Percentiles rank a stretch among this genome's conserved stretches.
Evolutionary conservation across 495 filamentous ascomycete species (phyloP).

Genomic region (Aspergillus coremiiformis): DNA sequence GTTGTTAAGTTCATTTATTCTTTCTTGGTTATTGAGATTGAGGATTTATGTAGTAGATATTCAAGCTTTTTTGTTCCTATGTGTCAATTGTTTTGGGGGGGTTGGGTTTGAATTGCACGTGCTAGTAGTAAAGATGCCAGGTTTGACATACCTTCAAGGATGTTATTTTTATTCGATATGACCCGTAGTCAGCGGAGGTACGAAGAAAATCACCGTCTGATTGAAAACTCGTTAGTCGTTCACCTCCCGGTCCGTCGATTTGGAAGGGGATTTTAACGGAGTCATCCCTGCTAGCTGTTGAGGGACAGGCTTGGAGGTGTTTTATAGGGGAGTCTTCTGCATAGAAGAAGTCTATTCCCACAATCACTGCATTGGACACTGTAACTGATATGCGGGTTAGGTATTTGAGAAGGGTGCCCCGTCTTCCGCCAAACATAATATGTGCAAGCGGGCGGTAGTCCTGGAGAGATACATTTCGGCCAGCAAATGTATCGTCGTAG

Average conservation of each 20-base stretch:
- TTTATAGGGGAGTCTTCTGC: not conserved
- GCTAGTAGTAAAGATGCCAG: not conserved
- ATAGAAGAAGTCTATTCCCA: conserved; percentile 10
- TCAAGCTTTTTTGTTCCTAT: not conserved
- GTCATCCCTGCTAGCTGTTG: not conserved
- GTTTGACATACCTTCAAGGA: not conserved
- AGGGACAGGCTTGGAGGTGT: conserved; percentile 3
- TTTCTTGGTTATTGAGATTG: not conserved
- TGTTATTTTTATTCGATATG: not conserved
- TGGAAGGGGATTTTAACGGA: conserved; percentile 16
- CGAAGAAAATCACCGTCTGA: not conserved
- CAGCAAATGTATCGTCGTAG: not conserved
- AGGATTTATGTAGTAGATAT: not conserved
- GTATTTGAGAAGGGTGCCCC: conserved; percentile 1
- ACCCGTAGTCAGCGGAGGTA: not conserved
- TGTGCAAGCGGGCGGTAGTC: conserved; percentile 8
- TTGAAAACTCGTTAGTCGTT: conserved; percentile 2
- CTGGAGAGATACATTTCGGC: not conserved
- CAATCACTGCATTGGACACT: conserved; percentile 3
- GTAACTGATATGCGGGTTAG: conserved; percentile 7
- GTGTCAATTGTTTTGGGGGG: not conserved
- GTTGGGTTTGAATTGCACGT: not conserved
- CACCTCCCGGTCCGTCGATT: conserved; percentile 32
- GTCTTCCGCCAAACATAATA: conserved; percentile 4
- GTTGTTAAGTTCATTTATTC: not conserved